Conservation (phyloP, 768 basidiomycete genomes). For the Rhizopogon vesiculosus region DNA sequence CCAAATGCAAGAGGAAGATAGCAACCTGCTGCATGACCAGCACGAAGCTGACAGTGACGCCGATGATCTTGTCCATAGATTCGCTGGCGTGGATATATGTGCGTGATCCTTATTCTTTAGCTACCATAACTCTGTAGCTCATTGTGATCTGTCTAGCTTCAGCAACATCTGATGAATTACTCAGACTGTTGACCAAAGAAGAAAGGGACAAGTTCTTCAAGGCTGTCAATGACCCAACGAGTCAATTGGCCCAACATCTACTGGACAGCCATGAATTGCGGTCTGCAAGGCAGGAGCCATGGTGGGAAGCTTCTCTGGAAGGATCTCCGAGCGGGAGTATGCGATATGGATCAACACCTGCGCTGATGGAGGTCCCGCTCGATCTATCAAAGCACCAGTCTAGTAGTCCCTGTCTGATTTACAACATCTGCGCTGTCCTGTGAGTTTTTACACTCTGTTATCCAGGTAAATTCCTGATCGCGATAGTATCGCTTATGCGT, state of each 20-base stretch:
- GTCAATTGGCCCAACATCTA: conserved; percentile 55
- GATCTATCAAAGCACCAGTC: conserved; percentile 37
- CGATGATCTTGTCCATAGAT: conserved; percentile 42
- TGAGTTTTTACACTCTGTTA: conserved; percentile 31
- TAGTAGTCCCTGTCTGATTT: conserved; percentile 44
- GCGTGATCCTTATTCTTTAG: conserved; percentile 11
- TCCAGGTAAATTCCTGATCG: background rate
- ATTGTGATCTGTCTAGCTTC: conserved; percentile 36
- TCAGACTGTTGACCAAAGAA: conserved; percentile 53
- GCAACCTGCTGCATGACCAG: conserved; percentile 22
- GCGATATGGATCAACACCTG: conserved; percentile 36
- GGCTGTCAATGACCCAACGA: conserved; percentile 56
- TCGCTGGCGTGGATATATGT: conserved; percentile 64
- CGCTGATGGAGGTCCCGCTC: conserved; percentile 41
- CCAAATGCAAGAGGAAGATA: conserved; percentile 38
- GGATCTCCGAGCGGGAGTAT: conserved; percentile 2
- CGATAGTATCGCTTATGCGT: conserved; percentile 64
- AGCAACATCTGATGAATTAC: conserved; percentile 51
- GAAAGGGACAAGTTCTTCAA: conserved; percentile 59
- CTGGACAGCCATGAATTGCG: conserved; percentile 54
- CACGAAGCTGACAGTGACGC: conserved; percentile 36
- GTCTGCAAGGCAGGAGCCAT: conserved; percentile 49
- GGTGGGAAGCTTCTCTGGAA: conserved; percentile 56
- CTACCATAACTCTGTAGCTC: background rate
- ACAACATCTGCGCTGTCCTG: conserved; percentile 68